Evolutionary conservation across 345 rosid species (phyloP).

Genomic region (Salix dunnii): DNA sequence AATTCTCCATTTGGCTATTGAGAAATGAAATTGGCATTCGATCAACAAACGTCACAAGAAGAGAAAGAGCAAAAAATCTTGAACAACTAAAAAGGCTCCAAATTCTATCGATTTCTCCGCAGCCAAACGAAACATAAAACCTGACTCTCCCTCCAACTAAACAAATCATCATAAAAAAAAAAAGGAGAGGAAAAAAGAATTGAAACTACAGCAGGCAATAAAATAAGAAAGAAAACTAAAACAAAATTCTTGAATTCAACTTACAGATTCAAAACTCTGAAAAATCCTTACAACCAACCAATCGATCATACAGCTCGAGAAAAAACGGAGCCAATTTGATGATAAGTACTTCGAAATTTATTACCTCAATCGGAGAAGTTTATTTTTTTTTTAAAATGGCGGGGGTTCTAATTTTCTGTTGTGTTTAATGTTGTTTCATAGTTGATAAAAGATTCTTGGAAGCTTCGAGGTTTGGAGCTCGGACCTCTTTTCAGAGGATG

Average conservation of each 20-base stretch:
- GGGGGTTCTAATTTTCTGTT: neutral
- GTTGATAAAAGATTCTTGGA: neutral
- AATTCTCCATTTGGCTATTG: neutral
- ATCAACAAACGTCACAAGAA: neutral
- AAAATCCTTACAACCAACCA: neutral
- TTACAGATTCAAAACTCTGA: conserved; percentile 24
- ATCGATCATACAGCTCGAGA: conserved; percentile 1
- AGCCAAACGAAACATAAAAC: neutral
- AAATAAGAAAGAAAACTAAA: neutral
- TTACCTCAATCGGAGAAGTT: neutral
- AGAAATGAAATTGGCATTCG: neutral
- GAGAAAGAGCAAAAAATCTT: neutral
- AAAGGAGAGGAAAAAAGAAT: neutral
- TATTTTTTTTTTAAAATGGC: neutral
- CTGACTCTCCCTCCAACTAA: neutral
- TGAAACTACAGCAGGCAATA: neutral
- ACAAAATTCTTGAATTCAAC: conserved; percentile 11
- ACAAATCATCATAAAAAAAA: neutral
- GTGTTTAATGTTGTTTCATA: neutral
- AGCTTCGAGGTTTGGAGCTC: conserved; percentile 9
- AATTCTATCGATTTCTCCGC: neutral
- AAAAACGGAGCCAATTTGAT: neutral
- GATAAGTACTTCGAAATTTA: neutral
- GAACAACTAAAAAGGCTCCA: neutral
- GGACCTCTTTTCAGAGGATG: neutral